These are phyloP conservation scores for Saturnispora hagleri DNA, from an alignment of 805 yeast species.

Conservation along the genomic window DNA sequence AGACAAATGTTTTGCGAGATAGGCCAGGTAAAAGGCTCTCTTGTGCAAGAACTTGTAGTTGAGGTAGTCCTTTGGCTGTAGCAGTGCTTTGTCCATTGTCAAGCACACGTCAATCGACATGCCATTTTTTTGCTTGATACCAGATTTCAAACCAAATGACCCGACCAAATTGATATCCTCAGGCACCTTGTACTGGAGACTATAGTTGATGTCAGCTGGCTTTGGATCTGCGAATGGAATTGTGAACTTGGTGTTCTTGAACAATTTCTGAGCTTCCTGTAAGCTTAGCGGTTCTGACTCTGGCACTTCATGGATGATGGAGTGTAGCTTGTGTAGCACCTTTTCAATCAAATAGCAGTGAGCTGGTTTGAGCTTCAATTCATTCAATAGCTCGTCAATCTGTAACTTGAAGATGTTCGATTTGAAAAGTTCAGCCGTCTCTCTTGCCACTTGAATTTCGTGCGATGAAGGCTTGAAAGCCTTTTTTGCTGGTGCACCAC, in stretches of 20 bases:
- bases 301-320: slow-evolving; percentile 56
- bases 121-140: slow-evolving; percentile 52
- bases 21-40: slow-evolving; percentile 79
- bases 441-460: slow-evolving; percentile 85
- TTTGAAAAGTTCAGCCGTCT: slow-evolving; percentile 88
- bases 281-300: slow-evolving; percentile 42
- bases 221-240: slow-evolving; percentile 89
- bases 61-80: slow-evolving; percentile 81
- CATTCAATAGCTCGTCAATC: slow-evolving; percentile 83
- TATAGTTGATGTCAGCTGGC: slow-evolving; percentile 60
- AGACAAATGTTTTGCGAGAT: slow-evolving; percentile 57
- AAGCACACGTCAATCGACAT: slow-evolving; percentile 69
- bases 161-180: slow-evolving; percentile 74
- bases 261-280: slow-evolving; percentile 47
- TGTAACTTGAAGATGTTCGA: slow-evolving; percentile 92
- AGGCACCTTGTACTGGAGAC: slow-evolving; percentile 62
- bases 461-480: slow-evolving; percentile 46
- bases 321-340: slow-evolving; percentile 65
- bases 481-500: slow-evolving; percentile 15
- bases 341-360: slow-evolving; percentile 61
- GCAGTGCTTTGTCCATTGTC: slow-evolving; percentile 67
- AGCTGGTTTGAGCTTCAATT: slow-evolving; percentile 64
- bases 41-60: slow-evolving; percentile 88
- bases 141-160: slow-evolving; percentile 80
- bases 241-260: slow-evolving; percentile 35